Evolutionary conservation across 2,329 filamentous ascomycete species (phyloP), one percentile per base, ranked within the genome.

Genomic region (Ceratocystis cubensis): DNA sequence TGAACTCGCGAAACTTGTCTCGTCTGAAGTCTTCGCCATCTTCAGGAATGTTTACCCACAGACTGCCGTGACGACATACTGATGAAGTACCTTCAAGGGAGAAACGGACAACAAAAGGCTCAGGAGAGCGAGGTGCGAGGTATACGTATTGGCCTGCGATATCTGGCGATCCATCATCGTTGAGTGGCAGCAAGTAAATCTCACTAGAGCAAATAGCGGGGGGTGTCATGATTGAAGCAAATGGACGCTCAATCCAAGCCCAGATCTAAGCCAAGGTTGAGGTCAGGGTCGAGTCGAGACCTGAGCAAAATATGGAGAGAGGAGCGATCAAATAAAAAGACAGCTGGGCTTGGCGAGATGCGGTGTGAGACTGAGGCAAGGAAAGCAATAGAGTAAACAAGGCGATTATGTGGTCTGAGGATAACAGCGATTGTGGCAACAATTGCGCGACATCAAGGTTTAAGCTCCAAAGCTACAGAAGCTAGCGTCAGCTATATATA

Each of bases 11-110:
- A 75, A 96, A 99, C 44, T 82, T 82, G 72, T 88, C 82, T 71
- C 94, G 87, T 70, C 85, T 82, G 74, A 97, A 99, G 56, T 85
- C 78, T 63, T 84, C 79, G 68, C 87, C 91, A 72, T 86, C 81
- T 69, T 87, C 83, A 6, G 94, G 94, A 69, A 97, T 89, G 75
- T 99, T 99, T 73, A 96, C 88, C 93, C 94, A 99, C 69, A 99
- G 81, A 74, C 89, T 96, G 68, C 95, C 94, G 77, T 96, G 82
- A 71, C 91, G 85, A 76, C 92, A 96, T 79, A 99, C 94, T 69
- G 93, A 96, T 74, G 93, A 96, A 67, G 91, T 93, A 69, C 94
- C 92, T 76, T 96, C 89, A 71, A 96, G 93, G 71, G 91, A 85
- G 76, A 99, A 96, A 68, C 93, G 87, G 67, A 96, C 80, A 65